phyloP scores from a whole-genome alignment of 2,329 filamentous ascomycete species.

The Rhynchosporium secalis region DNA sequence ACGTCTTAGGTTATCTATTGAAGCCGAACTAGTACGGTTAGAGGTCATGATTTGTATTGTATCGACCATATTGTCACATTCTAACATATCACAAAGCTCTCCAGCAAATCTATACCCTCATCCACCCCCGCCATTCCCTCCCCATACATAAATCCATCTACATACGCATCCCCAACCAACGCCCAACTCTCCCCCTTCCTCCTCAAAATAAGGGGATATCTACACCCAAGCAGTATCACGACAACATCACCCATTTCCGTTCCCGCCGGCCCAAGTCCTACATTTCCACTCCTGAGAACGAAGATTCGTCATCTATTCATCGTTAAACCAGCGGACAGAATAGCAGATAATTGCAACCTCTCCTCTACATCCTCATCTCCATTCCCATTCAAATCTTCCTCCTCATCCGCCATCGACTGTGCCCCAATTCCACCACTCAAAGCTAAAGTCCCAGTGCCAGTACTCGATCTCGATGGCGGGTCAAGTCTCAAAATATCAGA shows the following conservation, averaged over 20 bases:
- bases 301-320: constrained; percentile 34
- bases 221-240: constrained; percentile 34
- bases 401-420: constrained; percentile 12
- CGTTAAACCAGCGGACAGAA: constrained; percentile 28
- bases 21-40: too few relatives aligned
- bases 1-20: too few relatives aligned
- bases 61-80: not conserved
- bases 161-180: constrained; percentile 36
- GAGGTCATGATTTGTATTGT: too few relatives aligned
- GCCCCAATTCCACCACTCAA: constrained; percentile 1
- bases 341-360: constrained; percentile 23
- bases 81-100: constrained; percentile 34
- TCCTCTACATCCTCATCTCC: constrained; percentile 20
- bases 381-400: not conserved
- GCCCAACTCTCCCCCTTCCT: constrained; percentile 19
- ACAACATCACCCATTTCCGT: constrained; percentile 29
- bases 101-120: constrained; percentile 15
- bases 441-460: constrained; percentile 4
- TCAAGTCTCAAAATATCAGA: constrained; percentile 20
- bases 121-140: constrained; percentile 28
- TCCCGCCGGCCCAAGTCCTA: constrained; percentile 31
- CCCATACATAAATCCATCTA: constrained; percentile 35
- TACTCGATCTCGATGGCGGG: constrained; percentile 16
- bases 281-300: constrained; percentile 16
- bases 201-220: constrained; percentile 34